Base-by-base conservation (phyloP, 2,329 filamentous ascomycete species). In the Fusarium pininemorale region DNA sequence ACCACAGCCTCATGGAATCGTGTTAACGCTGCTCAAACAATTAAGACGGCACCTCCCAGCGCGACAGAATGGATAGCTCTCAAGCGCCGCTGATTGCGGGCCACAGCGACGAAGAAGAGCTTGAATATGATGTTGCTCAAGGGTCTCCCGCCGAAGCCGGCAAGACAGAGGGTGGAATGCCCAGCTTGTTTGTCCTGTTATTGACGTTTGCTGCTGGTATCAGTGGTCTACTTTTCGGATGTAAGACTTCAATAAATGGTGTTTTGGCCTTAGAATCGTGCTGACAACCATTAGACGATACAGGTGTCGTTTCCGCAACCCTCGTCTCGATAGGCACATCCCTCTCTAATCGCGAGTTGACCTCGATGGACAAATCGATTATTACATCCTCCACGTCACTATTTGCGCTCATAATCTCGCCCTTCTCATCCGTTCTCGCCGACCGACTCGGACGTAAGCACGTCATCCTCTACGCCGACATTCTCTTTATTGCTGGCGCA, bases 371-470 rank as follows among this genome's bases (percentile, higher is more conserved):
- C 81, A 93, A 91, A 80, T 93, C 91, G 12, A 84, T 93, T 73
- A 91, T 93, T 77, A 93, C 92, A 7, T 91, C 90, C n/a, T 88
- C 87, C 28, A 93, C 92, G 10, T 89, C 90, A 9, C 87, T 93
- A 54, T 88, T 91, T 70, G 92, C 92, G 8, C 88, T 92, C 8
- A 77, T 90, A 63, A 83, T 90, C 45, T 92, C 91, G 5, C 91
- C 92, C 4, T 85, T 90, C 45, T 89, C 90, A 5, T 92, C 90
- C 7, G 75, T 90, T n/a, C 83, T 92, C 20, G 91, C 91, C 70
- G 91, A 93, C 77, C 81, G 80, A 30, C 82, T 89, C 42, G 91
- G 91, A 47, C 88, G 91, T 30, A 90, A 89, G 70, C 86, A 85
- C 66, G 89, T 92, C 50, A 89, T 93, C 51, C 85, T 92, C 30